Evolutionary conservation across 2,329 filamentous ascomycete species (phyloP).

Genomic region (Neopestalotiopsis sp.): DNA sequence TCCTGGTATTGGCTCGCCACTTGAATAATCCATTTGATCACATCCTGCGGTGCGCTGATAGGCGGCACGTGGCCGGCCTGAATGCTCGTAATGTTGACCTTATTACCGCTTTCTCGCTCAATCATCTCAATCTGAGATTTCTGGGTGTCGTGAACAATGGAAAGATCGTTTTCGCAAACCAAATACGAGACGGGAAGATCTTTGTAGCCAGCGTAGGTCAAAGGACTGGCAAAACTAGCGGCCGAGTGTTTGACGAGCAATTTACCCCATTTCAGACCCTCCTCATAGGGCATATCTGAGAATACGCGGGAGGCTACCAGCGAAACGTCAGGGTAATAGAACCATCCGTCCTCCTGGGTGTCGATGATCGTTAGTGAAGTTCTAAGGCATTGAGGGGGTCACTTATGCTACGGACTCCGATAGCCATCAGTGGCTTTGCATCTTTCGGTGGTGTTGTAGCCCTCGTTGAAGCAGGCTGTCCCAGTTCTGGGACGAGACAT

Average conservation of each 20-base stretch:
- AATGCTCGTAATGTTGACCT: slow-evolving; percentile 43
- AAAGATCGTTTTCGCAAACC: slow-evolving; percentile 39
- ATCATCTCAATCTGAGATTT: slow-evolving; percentile 36
- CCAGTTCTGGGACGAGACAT: slow-evolving; percentile 29
- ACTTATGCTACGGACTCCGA: slow-evolving; percentile 15
- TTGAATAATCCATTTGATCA: slow-evolving; percentile 29
- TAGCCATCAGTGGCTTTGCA: not conserved
- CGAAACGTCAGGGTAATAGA: slow-evolving; percentile 25
- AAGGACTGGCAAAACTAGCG: slow-evolving; percentile 35
- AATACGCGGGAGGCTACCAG: slow-evolving; percentile 25
- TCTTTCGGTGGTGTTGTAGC: not conserved
- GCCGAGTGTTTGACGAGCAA: slow-evolving; percentile 36
- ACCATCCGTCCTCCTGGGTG: slow-evolving; percentile 33
- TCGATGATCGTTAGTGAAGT: not conserved
- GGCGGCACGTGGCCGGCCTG: slow-evolving; percentile 39
- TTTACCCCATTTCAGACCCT: slow-evolving; percentile 21
- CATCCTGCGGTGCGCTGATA: slow-evolving; percentile 30
- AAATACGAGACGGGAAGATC: slow-evolving; percentile 45
- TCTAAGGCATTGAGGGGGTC: not conserved
- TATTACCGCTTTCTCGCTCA: slow-evolving; percentile 29
- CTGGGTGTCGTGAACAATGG: slow-evolving; percentile 37
- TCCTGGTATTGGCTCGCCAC: not conserved
- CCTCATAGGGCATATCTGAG: slow-evolving; percentile 31
- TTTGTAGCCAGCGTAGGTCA: slow-evolving; percentile 46
- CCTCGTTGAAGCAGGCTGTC: slow-evolving; percentile 22